Conservation (phyloP, 805 yeast species). For the Candida germanica region DNA sequence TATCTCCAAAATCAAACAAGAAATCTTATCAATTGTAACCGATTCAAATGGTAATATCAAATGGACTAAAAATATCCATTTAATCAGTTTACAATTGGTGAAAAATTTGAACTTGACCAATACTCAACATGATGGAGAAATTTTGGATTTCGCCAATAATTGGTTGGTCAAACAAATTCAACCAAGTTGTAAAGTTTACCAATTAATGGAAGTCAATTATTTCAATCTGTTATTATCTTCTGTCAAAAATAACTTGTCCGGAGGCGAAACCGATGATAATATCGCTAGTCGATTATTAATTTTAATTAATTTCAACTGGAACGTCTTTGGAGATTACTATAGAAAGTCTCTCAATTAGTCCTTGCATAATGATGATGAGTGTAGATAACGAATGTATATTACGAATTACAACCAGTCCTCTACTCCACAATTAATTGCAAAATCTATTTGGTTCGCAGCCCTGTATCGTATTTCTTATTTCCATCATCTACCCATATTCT, state of each 20-base stretch:
- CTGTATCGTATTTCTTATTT: too few species aligned
- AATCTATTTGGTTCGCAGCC: too few species aligned
- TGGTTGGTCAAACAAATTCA: slow-evolving; percentile 87
- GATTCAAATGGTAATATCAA: slow-evolving; percentile 85
- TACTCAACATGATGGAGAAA: background rate
- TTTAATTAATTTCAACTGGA: slow-evolving; percentile 76
- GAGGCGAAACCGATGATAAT: slow-evolving; percentile 26
- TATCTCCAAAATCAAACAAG: slow-evolving; percentile 55
- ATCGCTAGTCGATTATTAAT: slow-evolving; percentile 61
- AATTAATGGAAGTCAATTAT: slow-evolving; percentile 66
- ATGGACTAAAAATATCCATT: slow-evolving; percentile 81
- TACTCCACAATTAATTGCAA: too few species aligned
- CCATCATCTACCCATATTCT: too few species aligned
- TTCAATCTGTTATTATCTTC: slow-evolving; percentile 44
- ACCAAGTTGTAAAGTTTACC: slow-evolving; percentile 74
- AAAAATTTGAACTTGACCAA: slow-evolving; percentile 29
- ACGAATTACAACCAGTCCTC: too few species aligned
- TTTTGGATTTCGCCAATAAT: slow-evolving; percentile 55
- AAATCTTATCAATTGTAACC: slow-evolving; percentile 73
- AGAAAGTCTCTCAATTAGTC: background rate
- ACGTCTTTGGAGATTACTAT: slow-evolving; percentile 74
- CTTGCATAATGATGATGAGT: too few species aligned
- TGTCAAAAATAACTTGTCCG: slow-evolving; percentile 4
- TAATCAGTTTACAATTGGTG: slow-evolving; percentile 66
- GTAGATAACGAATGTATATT: too few species aligned